Conservation (phyloP, 2,329 filamentous ascomycete species). For the Orbilia oligospora region DNA sequence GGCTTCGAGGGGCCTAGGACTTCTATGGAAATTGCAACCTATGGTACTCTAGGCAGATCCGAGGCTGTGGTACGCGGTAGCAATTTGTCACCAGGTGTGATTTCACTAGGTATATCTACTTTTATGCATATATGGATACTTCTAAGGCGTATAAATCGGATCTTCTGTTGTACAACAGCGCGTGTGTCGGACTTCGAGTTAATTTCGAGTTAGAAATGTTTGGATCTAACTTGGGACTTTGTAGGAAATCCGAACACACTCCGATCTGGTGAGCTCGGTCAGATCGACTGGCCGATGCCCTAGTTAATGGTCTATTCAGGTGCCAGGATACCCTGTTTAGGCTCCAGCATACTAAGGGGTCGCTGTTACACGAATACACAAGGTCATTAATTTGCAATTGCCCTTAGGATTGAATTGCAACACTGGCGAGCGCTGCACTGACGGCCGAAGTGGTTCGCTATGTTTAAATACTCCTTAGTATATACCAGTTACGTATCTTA, state of each 20-base stretch:
- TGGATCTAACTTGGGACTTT: background rate
- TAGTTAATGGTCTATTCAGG: background rate
- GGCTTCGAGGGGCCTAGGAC: background rate
- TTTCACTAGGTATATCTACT: background rate
- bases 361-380: conserved; percentile 29
- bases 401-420: background rate
- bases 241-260: background rate
- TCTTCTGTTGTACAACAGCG: conserved; percentile 3
- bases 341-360: conserved; percentile 28
- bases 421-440: background rate
- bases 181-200: background rate
- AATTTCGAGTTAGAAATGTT: too few relatives aligned
- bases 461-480: too few relatives aligned
- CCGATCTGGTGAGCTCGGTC: background rate
- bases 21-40: background rate
- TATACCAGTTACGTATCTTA: too few relatives aligned
- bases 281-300: conserved; percentile 4
- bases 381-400: background rate
- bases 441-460: too few relatives aligned
- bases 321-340: conserved; percentile 25
- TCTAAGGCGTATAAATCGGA: background rate
- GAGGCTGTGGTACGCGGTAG: conserved; percentile 19
- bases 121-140: background rate
- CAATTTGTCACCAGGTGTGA: conserved; percentile 28
- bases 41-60: conserved; percentile 11